Evolutionary conservation across 192 early-diverging fungal genomes (phyloP), one percentile per base, ranked within the genome.

Genomic region (Coemansia sp.): DNA sequence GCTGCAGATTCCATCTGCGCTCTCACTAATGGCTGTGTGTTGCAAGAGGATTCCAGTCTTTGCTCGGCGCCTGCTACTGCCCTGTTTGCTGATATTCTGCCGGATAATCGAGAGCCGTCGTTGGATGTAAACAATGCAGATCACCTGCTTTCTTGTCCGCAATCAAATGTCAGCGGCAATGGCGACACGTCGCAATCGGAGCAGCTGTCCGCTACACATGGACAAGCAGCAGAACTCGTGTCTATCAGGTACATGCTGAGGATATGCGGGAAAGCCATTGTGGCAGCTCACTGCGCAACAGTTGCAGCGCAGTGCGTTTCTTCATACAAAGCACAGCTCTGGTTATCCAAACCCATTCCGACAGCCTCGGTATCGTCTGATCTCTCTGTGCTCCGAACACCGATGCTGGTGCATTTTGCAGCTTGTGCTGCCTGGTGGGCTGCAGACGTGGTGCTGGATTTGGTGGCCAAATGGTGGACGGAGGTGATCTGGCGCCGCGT

Each of bases 1-100:
- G 61, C 68, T 2, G 74, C 80, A 19, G 77, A 88, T 53, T 54
- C 65, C 24, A 62, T 88, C 6, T 72, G 82, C 52, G 64, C 83
- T 5, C 31, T 89, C 19, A 62, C 54, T 32, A 56, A 81, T 18
- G 87, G 87, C 2, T 19, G 21, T 0, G 62, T 69, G 18, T 25
- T 10, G 21, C 22, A 24, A 6, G 56, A 10, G 22, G 34, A 56
- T 27, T 28, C 19, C 5, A 22, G 24, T 23, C 28, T 10, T 10
- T 52, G 8, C 24, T 28, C 16, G n/a, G 26, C 34, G 16, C 41
- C 18, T 14, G 16, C 38, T 0, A 16, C 38, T 44, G 38, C 38
- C 12, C 4, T 14, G 16, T 44, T 6, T 44, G 0, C 38, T 16
- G 38, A 9, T 44, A 44, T 16, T 44, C 12, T 16, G 38, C 7